Base-by-base conservation (phyloP, 371 early-diverging fungal species). In the Sporodiniella umbellata region DNA sequence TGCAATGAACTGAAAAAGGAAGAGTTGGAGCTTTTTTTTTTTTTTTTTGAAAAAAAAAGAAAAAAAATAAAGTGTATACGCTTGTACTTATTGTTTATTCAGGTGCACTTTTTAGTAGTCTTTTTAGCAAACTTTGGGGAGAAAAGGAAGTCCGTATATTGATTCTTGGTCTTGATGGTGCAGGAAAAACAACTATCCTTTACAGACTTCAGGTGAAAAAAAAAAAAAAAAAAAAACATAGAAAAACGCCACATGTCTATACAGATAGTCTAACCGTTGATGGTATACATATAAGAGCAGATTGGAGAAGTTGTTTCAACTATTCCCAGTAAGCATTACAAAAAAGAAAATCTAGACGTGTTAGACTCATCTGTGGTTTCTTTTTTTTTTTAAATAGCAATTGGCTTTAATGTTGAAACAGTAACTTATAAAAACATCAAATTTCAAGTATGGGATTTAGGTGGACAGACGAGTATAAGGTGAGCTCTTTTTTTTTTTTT, bases 391-490 rank as follows among this genome's bases (percentile, higher is more conserved):
- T n/a, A n/a, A n/a, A 30, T 62, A 65, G 62, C 68, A 26, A 59
- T 75, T 83, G 98, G 98, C 44, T 96, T 97, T 82, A 97, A 97
- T 74, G 94, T 96, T 54, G 97, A 96, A 76, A 96, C 95, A 28
- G 94, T 98, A 45, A 89, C 91, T 56, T 96, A 95, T 80, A 96
- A 95, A 72, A 96, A 95, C 82, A 92, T 96, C 72, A 89, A 84
- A 62, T 96, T 96, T 72, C 94, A 92, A 62, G 94, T 96, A 55
- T 96, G 95, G 96, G 98, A 98, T 81, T 87, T 98, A 55, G 98
- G 98, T 48, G 98, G 96, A 60, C 95, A 95, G 77, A 93, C 93
- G 64, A 94, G 93, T 75, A 98, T 98, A 62, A 86, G 98, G 76
- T 75, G 35, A 4, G 15, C n/a, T 11, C 4, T 46, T 37, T 15